Conservation (phyloP, 2,329 filamentous ascomycete species). For the Nigrospora oryzae region DNA sequence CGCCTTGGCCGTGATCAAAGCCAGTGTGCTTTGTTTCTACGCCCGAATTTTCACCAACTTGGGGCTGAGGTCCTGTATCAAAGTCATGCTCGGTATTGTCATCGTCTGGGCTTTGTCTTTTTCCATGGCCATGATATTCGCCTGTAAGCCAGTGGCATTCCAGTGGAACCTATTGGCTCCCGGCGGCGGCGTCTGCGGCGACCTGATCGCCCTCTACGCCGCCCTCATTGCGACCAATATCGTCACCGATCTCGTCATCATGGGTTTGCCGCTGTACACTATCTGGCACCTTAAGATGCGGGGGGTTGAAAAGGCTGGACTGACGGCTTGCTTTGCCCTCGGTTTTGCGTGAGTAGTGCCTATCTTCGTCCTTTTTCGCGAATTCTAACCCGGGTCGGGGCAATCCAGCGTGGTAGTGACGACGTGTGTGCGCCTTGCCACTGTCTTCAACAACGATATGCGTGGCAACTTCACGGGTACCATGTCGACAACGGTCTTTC, state of each 20-base stretch:
- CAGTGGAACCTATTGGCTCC: conserved; percentile 9
- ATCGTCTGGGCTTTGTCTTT: conserved; percentile 9
- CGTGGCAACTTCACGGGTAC: background rate
- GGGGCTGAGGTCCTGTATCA: conserved; percentile 6
- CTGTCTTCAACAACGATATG: background rate
- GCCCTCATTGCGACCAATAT: conserved; percentile 21
- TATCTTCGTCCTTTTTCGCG: background rate
- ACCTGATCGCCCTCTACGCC: conserved; percentile 11
- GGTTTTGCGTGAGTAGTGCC: conserved; percentile 8
- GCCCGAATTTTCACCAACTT: conserved; percentile 8
- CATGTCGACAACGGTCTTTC: conserved; percentile 1
- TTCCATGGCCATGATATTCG: conserved; percentile 12
- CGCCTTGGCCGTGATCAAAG: conserved; percentile 10
- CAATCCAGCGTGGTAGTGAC: background rate
- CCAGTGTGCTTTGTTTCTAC: conserved; percentile 12
- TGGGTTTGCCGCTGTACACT: conserved; percentile 24
- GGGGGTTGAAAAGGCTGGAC: conserved; percentile 14
- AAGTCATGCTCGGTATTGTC: conserved; percentile 5
- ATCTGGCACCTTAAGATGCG: conserved; percentile 23
- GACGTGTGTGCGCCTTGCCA: conserved; percentile 1
- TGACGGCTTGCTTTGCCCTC: conserved; percentile 13
- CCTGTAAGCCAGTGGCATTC: conserved; percentile 10
- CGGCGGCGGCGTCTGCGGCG: conserved; percentile 10
- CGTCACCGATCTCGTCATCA: conserved; percentile 24
- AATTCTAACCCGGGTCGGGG: background rate